These are phyloP conservation scores for Pythium chondricola DNA, from an alignment of 352 stramenopile genomes.

Conservation along the genomic window DNA sequence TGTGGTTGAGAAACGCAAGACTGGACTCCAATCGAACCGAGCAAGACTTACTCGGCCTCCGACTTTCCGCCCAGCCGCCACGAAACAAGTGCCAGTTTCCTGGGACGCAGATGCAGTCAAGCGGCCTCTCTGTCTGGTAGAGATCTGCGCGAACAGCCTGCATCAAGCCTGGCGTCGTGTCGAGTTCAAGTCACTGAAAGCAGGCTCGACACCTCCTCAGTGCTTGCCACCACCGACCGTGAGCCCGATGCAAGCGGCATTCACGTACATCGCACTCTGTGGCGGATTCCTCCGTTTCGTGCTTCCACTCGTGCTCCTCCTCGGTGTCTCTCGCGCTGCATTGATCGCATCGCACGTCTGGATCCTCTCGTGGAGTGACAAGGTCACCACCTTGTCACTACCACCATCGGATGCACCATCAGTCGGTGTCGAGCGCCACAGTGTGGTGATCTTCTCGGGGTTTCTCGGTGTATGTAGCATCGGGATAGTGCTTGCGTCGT, in stretches of 20 bases:
- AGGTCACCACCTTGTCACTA: not conserved
- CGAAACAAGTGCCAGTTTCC: too few species aligned
- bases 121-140: not conserved
- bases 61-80: not conserved
- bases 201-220: too few species aligned
- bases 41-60: not conserved
- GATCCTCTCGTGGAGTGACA: slow-evolving; percentile 6
- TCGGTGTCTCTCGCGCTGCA: not conserved
- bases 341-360: slow-evolving; percentile 8
- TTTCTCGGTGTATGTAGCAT: not conserved
- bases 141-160: not conserved
- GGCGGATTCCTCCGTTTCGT: not conserved
- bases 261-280: not conserved
- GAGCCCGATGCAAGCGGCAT: not conserved
- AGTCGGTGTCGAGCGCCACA: not conserved
- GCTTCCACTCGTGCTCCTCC: not conserved
- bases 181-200: not conserved
- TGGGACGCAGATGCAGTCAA: not conserved
- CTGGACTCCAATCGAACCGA: not conserved
- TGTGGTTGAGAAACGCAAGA: not conserved
- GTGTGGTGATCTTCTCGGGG: not conserved
- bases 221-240: not conserved
- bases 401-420: not conserved
- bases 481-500: not conserved
- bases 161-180: not conserved